phyloP scores from a whole-genome alignment of 768 basidiomycete genomes.

The Tricholoma flavovirens region DNA sequence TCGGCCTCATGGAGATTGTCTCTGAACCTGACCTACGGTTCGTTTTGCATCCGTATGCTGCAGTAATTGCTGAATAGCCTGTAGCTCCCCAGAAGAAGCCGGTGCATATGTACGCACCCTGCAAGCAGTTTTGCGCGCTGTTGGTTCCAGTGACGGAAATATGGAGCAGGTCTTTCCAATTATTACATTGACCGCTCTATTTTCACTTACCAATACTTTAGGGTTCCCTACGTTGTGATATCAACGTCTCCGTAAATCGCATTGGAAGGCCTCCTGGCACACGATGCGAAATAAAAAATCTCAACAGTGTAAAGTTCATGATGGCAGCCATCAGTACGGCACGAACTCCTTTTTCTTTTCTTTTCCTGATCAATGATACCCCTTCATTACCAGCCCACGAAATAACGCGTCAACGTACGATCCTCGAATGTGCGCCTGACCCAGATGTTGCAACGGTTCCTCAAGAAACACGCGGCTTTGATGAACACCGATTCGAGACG shows the following conservation, averaged over 20 bases:
- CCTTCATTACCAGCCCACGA: conserved; percentile 57
- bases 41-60: conserved; percentile 2
- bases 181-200: background rate
- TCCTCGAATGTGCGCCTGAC: conserved; percentile 34
- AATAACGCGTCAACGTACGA: conserved; percentile 67
- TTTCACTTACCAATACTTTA: conserved; percentile 22
- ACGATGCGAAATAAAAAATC: conserved; percentile 94
- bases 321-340: conserved; percentile 75
- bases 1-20: conserved; percentile 92
- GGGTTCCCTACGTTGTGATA: conserved; percentile 94
- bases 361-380: background rate
- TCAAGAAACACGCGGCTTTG: conserved; percentile 90
- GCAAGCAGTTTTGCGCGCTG: conserved; percentile 72
- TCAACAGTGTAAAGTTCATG: conserved; percentile 87
- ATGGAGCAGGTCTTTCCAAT: conserved; percentile 77
- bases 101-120: conserved; percentile 79
- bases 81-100: conserved; percentile 80
- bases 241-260: conserved; percentile 87
- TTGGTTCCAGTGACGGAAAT: conserved; percentile 90
- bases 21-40: conserved; percentile 87
- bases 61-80: background rate
- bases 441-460: conserved; percentile 36
- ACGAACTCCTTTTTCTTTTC: background rate
- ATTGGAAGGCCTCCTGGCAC: conserved; percentile 61
- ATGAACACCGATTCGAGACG: conserved; percentile 77